Conservation (phyloP, 2,329 filamentous ascomycete species). For the Daldinia sp. region DNA sequence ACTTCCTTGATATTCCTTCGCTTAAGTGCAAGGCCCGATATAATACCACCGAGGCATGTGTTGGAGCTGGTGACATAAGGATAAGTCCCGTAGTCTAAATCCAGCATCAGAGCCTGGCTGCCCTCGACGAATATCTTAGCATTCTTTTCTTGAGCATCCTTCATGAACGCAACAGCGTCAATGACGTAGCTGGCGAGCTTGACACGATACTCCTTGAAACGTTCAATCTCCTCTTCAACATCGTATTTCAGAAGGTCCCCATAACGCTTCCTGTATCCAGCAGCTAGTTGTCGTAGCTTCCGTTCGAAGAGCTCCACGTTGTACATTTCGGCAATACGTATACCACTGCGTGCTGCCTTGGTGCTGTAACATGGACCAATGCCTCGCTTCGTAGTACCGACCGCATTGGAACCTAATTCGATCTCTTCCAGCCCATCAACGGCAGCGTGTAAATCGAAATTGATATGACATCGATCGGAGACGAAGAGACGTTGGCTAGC, state of each 20-base stretch:
- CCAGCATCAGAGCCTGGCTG: conserved; percentile 70
- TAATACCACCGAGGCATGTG: conserved; percentile 66
- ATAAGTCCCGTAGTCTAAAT: conserved; percentile 64
- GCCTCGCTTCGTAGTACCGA: conserved; percentile 32
- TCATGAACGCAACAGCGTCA: conserved; percentile 75
- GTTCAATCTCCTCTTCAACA: conserved; percentile 74
- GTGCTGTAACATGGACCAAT: conserved; percentile 57
- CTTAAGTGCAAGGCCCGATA: conserved; percentile 59
- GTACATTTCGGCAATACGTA: conserved; percentile 55
- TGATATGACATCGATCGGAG: conserved; percentile 17
- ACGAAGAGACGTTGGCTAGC: conserved; percentile 11
- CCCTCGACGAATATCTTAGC: conserved; percentile 76
- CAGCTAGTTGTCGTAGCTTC: conserved; percentile 4
- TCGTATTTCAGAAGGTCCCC: conserved; percentile 75
- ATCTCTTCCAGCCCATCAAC: conserved; percentile 30
- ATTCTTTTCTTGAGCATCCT: conserved; percentile 68
- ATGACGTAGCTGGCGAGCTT: conserved; percentile 71
- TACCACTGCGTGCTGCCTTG: conserved; percentile 73
- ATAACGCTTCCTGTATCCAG: conserved; percentile 72
- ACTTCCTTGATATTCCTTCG: conserved; percentile 62
- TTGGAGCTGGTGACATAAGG: conserved; percentile 69
- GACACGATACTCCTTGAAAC: conserved; percentile 69
- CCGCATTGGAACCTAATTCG: conserved; percentile 15
- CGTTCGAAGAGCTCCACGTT: conserved; percentile 11
- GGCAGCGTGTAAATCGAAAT: conserved; percentile 25